Evolutionary conservation across 2,329 filamentous ascomycete species (phyloP).

Genomic region (Didymella lethalis): DNA sequence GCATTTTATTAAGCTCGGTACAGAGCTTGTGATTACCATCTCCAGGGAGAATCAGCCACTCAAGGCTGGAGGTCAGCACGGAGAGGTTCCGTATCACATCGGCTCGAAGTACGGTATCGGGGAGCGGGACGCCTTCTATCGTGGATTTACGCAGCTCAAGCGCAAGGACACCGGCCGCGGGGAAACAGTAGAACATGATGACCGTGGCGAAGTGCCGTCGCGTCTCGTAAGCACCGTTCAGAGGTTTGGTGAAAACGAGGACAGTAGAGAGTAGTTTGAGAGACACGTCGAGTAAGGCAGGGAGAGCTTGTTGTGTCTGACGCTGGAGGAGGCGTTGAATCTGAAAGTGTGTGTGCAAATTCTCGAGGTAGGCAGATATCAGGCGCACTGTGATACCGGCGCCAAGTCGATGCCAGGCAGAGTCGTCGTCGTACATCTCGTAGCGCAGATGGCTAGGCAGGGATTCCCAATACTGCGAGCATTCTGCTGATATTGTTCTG

Average conservation of each 20-base stretch:
- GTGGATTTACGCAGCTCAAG: constrained; percentile 47
- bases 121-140: constrained; percentile 42
- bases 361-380: constrained; percentile 46
- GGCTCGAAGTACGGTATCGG: constrained; percentile 42
- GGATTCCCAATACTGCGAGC: constrained; percentile 38
- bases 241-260: constrained; percentile 43
- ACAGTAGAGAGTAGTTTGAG: constrained; percentile 45
- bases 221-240: constrained; percentile 41
- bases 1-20: constrained; percentile 49
- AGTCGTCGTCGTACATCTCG: constrained; percentile 46
- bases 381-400: constrained; percentile 37
- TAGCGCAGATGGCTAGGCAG: constrained; percentile 45
- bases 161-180: constrained; percentile 46
- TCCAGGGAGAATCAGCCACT: constrained; percentile 46
- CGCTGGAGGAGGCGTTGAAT: constrained; percentile 46
- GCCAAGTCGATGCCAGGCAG: constrained; percentile 39
- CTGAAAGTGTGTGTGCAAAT: constrained; percentile 46
- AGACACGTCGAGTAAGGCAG: constrained; percentile 43
- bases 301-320: constrained; percentile 43
- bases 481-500: constrained; percentile 41
- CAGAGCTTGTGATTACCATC: constrained; percentile 49
- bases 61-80: constrained; percentile 46
- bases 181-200: constrained; percentile 48
- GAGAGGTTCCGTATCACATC: constrained; percentile 49
- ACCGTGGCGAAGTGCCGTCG: constrained; percentile 45